phyloP scores from a whole-genome alignment of 768 basidiomycete genomes.

The Xerocomellus dryophilus region DNA sequence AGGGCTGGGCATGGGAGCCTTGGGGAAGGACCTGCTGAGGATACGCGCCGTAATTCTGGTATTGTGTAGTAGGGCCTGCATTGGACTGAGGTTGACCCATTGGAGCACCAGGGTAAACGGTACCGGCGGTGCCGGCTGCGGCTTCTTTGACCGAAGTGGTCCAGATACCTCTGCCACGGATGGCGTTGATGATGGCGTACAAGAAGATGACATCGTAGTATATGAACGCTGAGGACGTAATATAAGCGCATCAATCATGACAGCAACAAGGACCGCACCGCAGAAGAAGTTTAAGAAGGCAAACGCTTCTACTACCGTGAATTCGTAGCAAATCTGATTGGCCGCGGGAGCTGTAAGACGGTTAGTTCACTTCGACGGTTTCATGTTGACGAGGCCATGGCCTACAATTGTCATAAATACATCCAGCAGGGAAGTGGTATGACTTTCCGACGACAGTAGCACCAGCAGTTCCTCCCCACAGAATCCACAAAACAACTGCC shows the following conservation, averaged over 20 bases:
- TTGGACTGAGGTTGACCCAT: slow-evolving; percentile 10
- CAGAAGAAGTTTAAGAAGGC: slow-evolving; percentile 24
- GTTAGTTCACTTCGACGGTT: background rate
- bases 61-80: slow-evolving; percentile 1
- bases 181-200: slow-evolving; percentile 22
- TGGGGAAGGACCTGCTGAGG: background rate
- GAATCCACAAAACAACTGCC: slow-evolving; percentile 22
- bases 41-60: slow-evolving; percentile 5
- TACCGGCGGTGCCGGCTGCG: background rate
- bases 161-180: slow-evolving; percentile 26
- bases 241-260: background rate
- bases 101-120: background rate
- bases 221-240: slow-evolving; percentile 18
- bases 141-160: slow-evolving; percentile 23
- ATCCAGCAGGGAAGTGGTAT: slow-evolving; percentile 18
- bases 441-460: slow-evolving; percentile 7
- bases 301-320: slow-evolving; percentile 19
- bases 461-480: slow-evolving; percentile 21
- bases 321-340: slow-evolving; percentile 18
- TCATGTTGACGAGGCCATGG: background rate
- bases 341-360: slow-evolving; percentile 3
- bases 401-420: slow-evolving; percentile 13
- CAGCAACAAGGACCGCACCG: slow-evolving; percentile 16
- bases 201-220: slow-evolving; percentile 22
- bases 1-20: slow-evolving; percentile 2